Evolutionary conservation across 768 basidiomycete species (phyloP), one percentile per base, ranked within the genome.

Genomic region (Naematelia encephala): DNA sequence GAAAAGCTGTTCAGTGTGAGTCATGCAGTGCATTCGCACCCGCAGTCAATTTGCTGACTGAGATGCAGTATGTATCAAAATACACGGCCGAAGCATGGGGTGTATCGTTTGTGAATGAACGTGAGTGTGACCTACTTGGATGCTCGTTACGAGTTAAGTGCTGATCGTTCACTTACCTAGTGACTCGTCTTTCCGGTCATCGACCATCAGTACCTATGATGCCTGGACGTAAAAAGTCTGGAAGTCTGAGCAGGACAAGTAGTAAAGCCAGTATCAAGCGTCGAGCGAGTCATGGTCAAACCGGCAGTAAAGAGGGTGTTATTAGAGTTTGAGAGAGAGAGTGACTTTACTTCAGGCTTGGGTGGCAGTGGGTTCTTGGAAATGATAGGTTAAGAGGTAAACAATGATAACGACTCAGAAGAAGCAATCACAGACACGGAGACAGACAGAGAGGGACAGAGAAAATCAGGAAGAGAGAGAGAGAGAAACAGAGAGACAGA

Each of bases 1-100:
- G 82, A 86, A 67, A 99, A 99, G 79, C 82, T 99, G 63, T 96
- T 90, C 84, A 91, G 91, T 73, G 82, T 82, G 55, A 66, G 80
- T 72, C 21, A 23, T 28, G 26, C n/a, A 16, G 16, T 4, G 21
- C n/a, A 23, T 22, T 16, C 14, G 19, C 10, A 29, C 21, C 12
- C 14, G 22, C 22, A 46, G 23, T 13, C 21, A 48, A 13, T 12
- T 19, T 4, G 5, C 16, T 30, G 14, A 22, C 45, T 59, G 43
- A 44, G 26, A 23, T 19, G 53, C 51, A 76, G 73, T 77, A 77
- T 60, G 75, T 77, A 54, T 68, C 68, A 51, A 77, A 75, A 51
- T 70, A 77, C 61, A 77, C 76, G 52, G 67, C 71, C 43, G 76
- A 77, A 61, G 72, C 72, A 19, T 77, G 76, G 76, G 76, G 76